These are phyloP conservation scores for Cyberlindnera bimundalis DNA, from an alignment of 805 yeast species.

Conservation along the genomic window DNA sequence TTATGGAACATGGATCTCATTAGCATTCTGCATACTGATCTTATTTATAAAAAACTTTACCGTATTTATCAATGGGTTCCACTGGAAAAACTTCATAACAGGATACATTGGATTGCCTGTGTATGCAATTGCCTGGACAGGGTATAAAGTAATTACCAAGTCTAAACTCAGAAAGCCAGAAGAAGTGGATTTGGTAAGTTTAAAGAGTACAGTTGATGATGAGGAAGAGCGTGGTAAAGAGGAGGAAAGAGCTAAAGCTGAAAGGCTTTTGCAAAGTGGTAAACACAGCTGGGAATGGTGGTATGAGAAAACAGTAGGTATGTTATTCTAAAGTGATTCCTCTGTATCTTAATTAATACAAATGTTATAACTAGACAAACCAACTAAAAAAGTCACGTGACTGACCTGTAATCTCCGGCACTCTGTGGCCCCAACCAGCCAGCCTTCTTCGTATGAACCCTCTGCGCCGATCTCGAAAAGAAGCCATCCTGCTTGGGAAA, in stretches of 20 bases:
- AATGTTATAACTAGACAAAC: no score
- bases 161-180: constrained; percentile 46
- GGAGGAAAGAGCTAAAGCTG: constrained; percentile 25
- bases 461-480: no score
- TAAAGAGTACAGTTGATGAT: constrained; percentile 37
- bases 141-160: constrained; percentile 55
- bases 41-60: constrained; percentile 65
- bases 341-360: no score
- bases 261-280: constrained; percentile 24
- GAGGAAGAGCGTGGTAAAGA: constrained; percentile 30
- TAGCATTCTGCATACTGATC: constrained; percentile 57
- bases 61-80: constrained; percentile 58
- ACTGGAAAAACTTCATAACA: constrained; percentile 63
- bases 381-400: no score
- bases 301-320: constrained; percentile 43
- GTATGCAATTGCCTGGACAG: constrained; percentile 49
- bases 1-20: no score
- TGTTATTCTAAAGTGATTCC: constrained; percentile 43
- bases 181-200: constrained; percentile 61
- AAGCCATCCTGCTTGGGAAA: no score
- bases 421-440: no score
- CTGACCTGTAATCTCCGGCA: no score
- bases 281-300: constrained; percentile 37
- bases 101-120: constrained; percentile 65
- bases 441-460: no score